Base-by-base conservation (phyloP, 2,329 filamentous ascomycete genomes). In the Phyllachora maydis region DNA sequence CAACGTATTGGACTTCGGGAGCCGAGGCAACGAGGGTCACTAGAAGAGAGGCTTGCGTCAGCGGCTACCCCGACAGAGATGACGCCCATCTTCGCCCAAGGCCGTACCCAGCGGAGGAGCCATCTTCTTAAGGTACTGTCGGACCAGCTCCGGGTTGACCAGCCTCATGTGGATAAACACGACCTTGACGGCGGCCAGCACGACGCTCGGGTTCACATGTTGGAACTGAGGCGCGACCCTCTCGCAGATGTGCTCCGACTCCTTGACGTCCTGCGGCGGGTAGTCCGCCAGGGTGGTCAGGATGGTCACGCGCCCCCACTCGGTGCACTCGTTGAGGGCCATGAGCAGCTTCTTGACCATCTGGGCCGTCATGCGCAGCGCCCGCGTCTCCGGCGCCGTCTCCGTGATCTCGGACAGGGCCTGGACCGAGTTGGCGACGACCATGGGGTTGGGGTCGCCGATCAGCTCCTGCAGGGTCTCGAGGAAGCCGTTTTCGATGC, bases 221-320 rank as follows among this genome's bases (percentile, higher is more conserved):
- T 98, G 88, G 46, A 98, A 98, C 43, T 98, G 88, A 19, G 88
- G 88, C 24, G 81, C 71, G 17, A 95, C 85, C 39, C 88, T 63
- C 56, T 98, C 88, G 49, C 88, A 98, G 28, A 98, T 93, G 46
- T 95, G 88, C 52, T 98, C 88, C 26, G 85, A 76, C 52, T 98
- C 88, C 52, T 93, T 95, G 30, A 82, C 60, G 43, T 95, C 85
- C n/a, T 56, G 44, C 0, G 85, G 70, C 34, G 68, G 71, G 50
- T 95, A 95, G 40, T 91, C 74, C 19, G 88, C 82, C 32, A 98
- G 50, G 1, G 81, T 91, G 8, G 76, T 75, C 32, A 98, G 54
- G 28, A 98, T 90, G 1, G 83, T 95, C 16, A 98, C 83, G 35
- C 88, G 61, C 10, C 88, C 88, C 88, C 88, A 98, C 54, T 98